phyloP scores from a whole-genome alignment of 176 grass and related monocot genomes.

The Pontederia paniculata region DNA sequence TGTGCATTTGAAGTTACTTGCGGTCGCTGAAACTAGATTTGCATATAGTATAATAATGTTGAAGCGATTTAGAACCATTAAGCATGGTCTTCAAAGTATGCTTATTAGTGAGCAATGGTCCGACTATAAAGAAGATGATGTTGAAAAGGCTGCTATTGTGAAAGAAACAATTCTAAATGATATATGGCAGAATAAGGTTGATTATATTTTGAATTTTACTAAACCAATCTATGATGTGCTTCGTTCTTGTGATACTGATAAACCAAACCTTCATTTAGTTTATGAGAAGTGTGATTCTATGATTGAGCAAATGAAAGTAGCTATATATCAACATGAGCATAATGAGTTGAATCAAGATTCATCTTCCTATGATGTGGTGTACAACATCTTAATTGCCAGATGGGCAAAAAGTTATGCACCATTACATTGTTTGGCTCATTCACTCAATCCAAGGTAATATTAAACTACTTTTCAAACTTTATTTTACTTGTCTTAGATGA shows the following conservation, averaged over 20 bases:
- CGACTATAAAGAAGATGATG: conserved; percentile 11
- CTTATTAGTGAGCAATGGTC: conserved; percentile 12
- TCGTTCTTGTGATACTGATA: background rate
- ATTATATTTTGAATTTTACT: conserved; percentile 12
- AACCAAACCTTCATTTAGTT: background rate
- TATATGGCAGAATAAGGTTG: conserved; percentile 11
- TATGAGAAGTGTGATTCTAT: conserved; percentile 7
- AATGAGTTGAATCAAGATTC: background rate
- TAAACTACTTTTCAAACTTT: background rate
- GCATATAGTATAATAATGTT: conserved; percentile 7
- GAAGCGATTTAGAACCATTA: background rate
- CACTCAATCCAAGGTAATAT: conserved; percentile 19
- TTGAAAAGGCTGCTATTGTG: background rate
- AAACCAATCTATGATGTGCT: conserved; percentile 18
- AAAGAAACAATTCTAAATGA: conserved; percentile 4
- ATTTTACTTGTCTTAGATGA: background rate
- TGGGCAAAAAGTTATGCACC: background rate
- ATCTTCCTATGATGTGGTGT: background rate
- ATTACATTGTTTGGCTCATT: background rate
- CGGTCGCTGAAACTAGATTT: conserved; percentile 4
- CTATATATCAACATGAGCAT: background rate
- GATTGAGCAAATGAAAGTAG: conserved; percentile 9
- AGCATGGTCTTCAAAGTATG: background rate
- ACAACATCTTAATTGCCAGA: background rate
- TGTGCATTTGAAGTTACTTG: conserved; percentile 21